Base-by-base conservation (phyloP, 2,329 filamentous ascomycete genomes). In the Aspergillus pseudotamarii region DNA sequence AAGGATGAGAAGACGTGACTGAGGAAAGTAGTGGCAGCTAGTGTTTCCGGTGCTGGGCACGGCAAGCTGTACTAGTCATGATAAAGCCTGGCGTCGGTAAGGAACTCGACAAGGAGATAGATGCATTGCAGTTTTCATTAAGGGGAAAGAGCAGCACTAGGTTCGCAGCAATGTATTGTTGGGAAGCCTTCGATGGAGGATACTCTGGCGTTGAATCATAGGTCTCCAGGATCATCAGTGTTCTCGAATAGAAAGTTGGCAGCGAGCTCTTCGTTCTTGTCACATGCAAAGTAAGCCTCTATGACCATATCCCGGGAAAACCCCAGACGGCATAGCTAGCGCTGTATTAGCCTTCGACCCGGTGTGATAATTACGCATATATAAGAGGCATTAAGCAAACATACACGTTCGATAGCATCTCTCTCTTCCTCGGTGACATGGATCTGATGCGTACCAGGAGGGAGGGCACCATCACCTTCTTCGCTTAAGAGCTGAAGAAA, bases 221-320 rank as follows among this genome's bases (percentile, higher is more conserved):
- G 66, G 34, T 80, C 76, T 57, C 81, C 77, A 41, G 92, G 90
- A 55, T 97, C 94, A 65, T 96, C 93, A 11, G 94, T 94, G 81
- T 98, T 93, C 73, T 99, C 95, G 76, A 99, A 99, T 64, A 99
- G 85, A 80, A 97, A 98, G 81, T 99, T 99, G 68, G 95, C 95
- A 0, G 95, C 95, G 58, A 99, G 85, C 80, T 99, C 95, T 81
- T 99, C 95, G 79, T 99, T 98, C 87, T 98, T 99, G 81, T 99
- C 95, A 79, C 95, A 99, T 38, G 95, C 95, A 77, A 99, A 99
- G 82, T 98, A 99, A 30, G 95, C 95, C 81, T 99, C 94, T 70
- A 98, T 97, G 58, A 95, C 95, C 71, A 93, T 88, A 71, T 98
- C 93, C 64, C 94, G 89, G 72, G 94, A 89, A 77, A 99, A 99